Evolutionary conservation across 192 early-diverging fungal species (phyloP).

Genomic region (Glomus cerebriforme): DNA sequence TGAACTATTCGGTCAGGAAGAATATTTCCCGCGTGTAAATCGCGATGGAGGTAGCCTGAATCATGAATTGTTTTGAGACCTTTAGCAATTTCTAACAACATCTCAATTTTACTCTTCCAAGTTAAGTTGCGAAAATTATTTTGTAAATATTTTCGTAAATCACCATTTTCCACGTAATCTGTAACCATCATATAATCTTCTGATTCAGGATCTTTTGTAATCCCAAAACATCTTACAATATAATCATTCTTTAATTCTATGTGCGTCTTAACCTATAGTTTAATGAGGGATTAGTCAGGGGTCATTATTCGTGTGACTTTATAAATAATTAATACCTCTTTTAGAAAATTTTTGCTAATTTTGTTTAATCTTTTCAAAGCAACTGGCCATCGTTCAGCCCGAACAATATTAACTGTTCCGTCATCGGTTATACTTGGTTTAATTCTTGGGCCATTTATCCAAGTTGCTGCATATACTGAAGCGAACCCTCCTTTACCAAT

Average conservation of each 20-base stretch:
- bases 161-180: conserved; percentile 5
- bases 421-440: no score
- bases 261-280: no score
- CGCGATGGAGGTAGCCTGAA: neutral
- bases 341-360: no score
- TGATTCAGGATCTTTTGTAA: neutral
- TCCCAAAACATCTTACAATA: conserved; percentile 9
- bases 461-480: no score
- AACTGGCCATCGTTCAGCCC: no score
- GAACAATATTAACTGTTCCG: no score
- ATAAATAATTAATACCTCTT: no score
- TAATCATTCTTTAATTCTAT: no score
- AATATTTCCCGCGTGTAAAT: conserved; percentile 15
- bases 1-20: neutral
- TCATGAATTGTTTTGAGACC: neutral
- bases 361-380: no score
- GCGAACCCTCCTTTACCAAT: neutral
- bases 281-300: no score
- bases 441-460: no score
- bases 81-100: neutral
- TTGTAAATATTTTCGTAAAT: conserved; percentile 1
- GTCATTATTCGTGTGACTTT: no score
- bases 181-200: conserved; percentile 5
- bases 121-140: neutral
- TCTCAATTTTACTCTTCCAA: conserved; percentile 6